phyloP scores from a whole-genome alignment of 768 basidiomycete species.

The Panaeolus cyanescens region DNA sequence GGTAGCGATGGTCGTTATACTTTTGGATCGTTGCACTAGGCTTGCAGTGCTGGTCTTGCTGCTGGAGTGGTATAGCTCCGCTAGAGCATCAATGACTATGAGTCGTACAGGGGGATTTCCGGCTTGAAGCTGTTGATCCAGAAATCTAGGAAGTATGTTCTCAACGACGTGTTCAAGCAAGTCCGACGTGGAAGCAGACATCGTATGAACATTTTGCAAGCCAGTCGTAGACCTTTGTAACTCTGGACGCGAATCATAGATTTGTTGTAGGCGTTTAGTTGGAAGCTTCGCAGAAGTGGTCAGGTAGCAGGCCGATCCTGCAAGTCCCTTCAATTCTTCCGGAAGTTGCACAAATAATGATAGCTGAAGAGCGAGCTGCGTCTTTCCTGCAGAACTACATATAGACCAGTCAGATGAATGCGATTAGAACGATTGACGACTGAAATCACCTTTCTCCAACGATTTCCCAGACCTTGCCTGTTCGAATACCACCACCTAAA shows the following conservation, averaged over 20 bases:
- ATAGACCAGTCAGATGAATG: neutral
- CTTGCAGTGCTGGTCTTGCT: conserved; percentile 60
- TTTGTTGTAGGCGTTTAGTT: conserved; percentile 68
- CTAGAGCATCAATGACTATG: conserved; percentile 85
- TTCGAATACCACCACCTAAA: conserved; percentile 78
- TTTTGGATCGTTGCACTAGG: conserved; percentile 72
- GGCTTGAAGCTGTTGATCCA: conserved; percentile 33
- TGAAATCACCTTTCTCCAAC: conserved; percentile 80
- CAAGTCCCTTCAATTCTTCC: conserved; percentile 51
- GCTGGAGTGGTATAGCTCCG: conserved; percentile 76
- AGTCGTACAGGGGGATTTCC: conserved; percentile 66
- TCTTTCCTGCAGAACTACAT: conserved; percentile 89
- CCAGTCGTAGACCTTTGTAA: conserved; percentile 44
- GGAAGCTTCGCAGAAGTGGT: conserved; percentile 72
- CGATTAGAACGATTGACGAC: conserved; percentile 4
- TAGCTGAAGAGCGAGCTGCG: conserved; percentile 86
- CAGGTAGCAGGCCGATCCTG: conserved; percentile 75
- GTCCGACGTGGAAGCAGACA: conserved; percentile 54
- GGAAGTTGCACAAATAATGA: conserved; percentile 80
- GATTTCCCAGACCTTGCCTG: conserved; percentile 85
- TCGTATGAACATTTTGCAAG: conserved; percentile 63
- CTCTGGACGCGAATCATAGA: conserved; percentile 52
- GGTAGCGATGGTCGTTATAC: conserved; percentile 65
- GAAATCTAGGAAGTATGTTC: conserved; percentile 53
- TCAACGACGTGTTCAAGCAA: conserved; percentile 58